Evolutionary conservation across 2,329 filamentous ascomycete genomes (phyloP), one percentile per base, ranked within the genome.

Genomic region (Aspergillus calidoustus): DNA sequence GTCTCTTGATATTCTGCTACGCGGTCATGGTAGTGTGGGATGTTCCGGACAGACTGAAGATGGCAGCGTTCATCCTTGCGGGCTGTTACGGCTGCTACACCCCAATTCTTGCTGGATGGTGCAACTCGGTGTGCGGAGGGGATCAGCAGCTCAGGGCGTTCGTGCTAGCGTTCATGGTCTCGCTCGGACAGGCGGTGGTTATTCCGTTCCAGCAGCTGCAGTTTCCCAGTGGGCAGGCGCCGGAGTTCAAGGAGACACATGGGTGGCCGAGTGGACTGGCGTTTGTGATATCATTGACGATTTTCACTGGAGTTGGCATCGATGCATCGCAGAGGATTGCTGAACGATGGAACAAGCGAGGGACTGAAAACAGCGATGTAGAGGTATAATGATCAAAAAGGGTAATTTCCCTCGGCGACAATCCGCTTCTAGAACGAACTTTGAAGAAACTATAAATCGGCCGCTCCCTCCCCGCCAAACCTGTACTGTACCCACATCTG

Each of bases 241-340:
- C 53, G 15, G 23, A 55, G 23, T 55, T 55, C 15, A 55, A 46
- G 23, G n/a, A 47, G 38, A 55, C 53, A 38, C 53, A 55, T 30
- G 53, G 53, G 3, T 55, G 53, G 53, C 38, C 41, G 13, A 55
- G 53, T 46, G 53, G 53, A 15, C 7, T 55, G 38, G 53, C 38
- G 53, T 55, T 55, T 55, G 53, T 55, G 13, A 38, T 55, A 31
- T 41, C 53, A 15, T 34, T 55, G 53, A 55, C 53, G 22, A 4
- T 55, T 15, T 55, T 44, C 25, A 55, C 53, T 34, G 53, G 53
- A 23, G 53, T 55, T 28, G 53, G 53, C 19, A 55, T 55, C 28
- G 53, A 55, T 30, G 49, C 34, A 11, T 41, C 34, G 34, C 34
- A 41, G 34, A 41, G 34, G 34, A 41, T 41, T 41, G 34, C 34